Percentiles rank a stretch among this genome's conserved stretches.
Conservation (phyloP, 2,329 filamentous ascomycete species). For the Alternaria conjuncta region DNA sequence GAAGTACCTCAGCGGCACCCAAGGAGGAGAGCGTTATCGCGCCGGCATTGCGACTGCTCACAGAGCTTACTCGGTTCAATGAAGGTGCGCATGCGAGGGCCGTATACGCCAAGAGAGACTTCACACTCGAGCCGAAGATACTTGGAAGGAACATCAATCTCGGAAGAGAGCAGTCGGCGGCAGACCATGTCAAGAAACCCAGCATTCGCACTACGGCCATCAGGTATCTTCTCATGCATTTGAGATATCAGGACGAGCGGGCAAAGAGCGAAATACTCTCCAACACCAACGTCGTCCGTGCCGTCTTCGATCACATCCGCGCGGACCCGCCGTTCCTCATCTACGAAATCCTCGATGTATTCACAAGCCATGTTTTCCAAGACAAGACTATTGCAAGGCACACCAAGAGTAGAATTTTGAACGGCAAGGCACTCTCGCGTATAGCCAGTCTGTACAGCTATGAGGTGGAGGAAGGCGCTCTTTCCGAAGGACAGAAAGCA, state of each 20-base stretch:
- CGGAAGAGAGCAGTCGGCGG: slow-evolving; percentile 60
- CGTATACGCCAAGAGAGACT: slow-evolving; percentile 78
- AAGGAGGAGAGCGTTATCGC: slow-evolving; percentile 88
- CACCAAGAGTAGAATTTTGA: slow-evolving; percentile 77
- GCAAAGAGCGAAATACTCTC: slow-evolving; percentile 83
- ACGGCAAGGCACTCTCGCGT: slow-evolving; percentile 73
- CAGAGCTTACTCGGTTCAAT: slow-evolving; percentile 84
- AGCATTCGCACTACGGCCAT: slow-evolving; percentile 85
- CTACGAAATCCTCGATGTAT: slow-evolving; percentile 72
- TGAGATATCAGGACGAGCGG: slow-evolving; percentile 78
- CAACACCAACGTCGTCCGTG: slow-evolving; percentile 71
- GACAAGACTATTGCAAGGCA: slow-evolving; percentile 76
- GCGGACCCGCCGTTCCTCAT: slow-evolving; percentile 80
- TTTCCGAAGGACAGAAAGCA: slow-evolving; percentile 56
- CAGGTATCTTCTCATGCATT: slow-evolving; percentile 77
- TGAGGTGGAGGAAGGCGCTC: slow-evolving; percentile 54
- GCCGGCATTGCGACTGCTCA: slow-evolving; percentile 82
- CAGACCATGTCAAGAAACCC: slow-evolving; percentile 70
- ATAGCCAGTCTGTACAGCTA: slow-evolving; percentile 56
- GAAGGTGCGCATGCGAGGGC: slow-evolving; percentile 79
- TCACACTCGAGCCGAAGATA: slow-evolving; percentile 73
- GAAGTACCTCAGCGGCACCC: slow-evolving; percentile 79
- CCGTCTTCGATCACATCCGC: slow-evolving; percentile 76
- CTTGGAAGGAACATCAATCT: slow-evolving; percentile 81
- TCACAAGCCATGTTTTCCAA: slow-evolving; percentile 74